Conservation (phyloP, 1,139 yeast genomes). For the Saccharomyces hybrid region DNA sequence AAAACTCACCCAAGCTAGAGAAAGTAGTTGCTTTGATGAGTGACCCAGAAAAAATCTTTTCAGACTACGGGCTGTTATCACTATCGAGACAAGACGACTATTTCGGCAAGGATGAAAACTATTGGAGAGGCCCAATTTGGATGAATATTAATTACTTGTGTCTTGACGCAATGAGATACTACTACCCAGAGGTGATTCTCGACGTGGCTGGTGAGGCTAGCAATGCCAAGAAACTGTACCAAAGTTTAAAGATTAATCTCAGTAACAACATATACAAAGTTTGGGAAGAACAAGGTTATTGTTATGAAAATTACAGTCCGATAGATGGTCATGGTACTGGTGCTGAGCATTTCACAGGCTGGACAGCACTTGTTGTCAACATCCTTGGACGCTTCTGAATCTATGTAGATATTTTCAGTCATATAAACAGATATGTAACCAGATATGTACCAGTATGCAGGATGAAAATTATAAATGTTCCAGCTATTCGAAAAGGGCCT, state of each 20-base stretch:
- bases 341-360: slow-evolving; percentile 85
- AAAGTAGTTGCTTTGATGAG: slow-evolving; percentile 50
- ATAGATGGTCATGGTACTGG: slow-evolving; percentile 68
- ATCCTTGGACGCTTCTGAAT: slow-evolving; percentile 45
- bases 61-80: slow-evolving; percentile 74
- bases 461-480: not conserved
- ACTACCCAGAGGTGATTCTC: slow-evolving; percentile 32
- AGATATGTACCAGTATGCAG: not conserved
- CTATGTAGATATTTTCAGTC: not conserved
- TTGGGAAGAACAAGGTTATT: slow-evolving; percentile 72
- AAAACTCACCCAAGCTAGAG: slow-evolving; percentile 43
- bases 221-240: slow-evolving; percentile 43
- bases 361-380: slow-evolving; percentile 78
- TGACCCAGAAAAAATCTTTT: slow-evolving; percentile 71
- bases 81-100: slow-evolving; percentile 58
- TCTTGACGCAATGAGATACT: slow-evolving; percentile 60
- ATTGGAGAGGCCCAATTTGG: slow-evolving; percentile 97
- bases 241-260: slow-evolving; percentile 53
- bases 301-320: slow-evolving; percentile 89
- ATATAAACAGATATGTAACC: not conserved
- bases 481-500: not conserved
- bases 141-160: slow-evolving; percentile 79
- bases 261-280: slow-evolving; percentile 60
- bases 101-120: slow-evolving; percentile 78
- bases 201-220: slow-evolving; percentile 15